These are phyloP conservation scores for Helicocarpus griseus DNA, from an alignment of 2,329 filamentous ascomycete species.

Conservation along the genomic window DNA sequence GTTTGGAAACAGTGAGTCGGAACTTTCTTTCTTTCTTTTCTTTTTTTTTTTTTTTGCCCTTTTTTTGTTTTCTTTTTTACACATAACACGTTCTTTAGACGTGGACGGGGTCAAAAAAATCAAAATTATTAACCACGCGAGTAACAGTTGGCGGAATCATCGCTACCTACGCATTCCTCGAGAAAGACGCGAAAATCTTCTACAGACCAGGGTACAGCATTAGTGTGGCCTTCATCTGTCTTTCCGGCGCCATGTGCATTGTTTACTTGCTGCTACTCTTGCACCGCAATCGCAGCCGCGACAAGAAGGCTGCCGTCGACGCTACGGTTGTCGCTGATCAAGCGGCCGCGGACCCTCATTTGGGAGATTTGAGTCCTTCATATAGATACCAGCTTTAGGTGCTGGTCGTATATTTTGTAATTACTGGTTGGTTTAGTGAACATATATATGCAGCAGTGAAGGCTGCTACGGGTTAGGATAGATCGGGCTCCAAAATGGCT, in stretches of 20 bases:
- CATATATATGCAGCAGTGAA: no score
- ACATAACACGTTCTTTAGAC: conserved; percentile 3
- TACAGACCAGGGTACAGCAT: conserved; percentile 70
- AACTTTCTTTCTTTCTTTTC: neutral
- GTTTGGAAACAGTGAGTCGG: conserved; percentile 54
- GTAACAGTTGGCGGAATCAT: conserved; percentile 61
- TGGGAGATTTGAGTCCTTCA: conserved; percentile 34
- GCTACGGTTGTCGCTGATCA: conserved; percentile 10
- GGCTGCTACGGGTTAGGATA: no score
- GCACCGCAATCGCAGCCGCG: conserved; percentile 32
- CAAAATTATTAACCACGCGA: neutral
- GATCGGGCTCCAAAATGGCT: no score
- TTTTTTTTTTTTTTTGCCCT: conserved; percentile 1
- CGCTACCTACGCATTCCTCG: conserved; percentile 59
- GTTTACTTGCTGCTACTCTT: conserved; percentile 29
- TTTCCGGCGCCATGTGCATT: conserved; percentile 49
- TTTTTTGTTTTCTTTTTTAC: neutral
- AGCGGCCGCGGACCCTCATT: conserved; percentile 15
- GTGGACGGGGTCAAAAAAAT: neutral
- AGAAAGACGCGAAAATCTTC: conserved; percentile 53
- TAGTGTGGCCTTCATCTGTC: conserved; percentile 60
- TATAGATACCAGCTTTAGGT: conserved; percentile 28
- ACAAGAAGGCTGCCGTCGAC: conserved; percentile 19
- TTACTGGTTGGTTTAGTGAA: neutral
- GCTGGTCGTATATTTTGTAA: neutral